Percentiles rank a stretch among this genome's conserved stretches.
Evolutionary conservation across 768 basidiomycete species (phyloP).

Genomic region (Polyporus arcularius): DNA sequence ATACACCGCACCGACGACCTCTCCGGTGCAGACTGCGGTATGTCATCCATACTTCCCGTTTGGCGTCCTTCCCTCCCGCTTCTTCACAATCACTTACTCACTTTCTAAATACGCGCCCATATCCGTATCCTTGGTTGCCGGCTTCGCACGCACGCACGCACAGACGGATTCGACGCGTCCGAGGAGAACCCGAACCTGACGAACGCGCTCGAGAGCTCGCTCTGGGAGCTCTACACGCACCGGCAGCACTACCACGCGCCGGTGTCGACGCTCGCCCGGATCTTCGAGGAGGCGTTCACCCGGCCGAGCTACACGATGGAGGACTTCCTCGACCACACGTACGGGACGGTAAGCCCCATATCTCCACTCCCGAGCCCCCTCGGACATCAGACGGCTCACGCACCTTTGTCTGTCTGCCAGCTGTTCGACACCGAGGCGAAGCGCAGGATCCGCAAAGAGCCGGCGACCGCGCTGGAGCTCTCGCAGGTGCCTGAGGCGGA

Average conservation of each 20-base stretch:
- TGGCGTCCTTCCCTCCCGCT: background rate
- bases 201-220: slow-evolving; percentile 79
- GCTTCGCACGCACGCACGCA: too few species aligned
- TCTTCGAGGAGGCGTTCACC: slow-evolving; percentile 92
- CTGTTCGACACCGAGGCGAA: slow-evolving; percentile 84
- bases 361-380: background rate
- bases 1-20: slow-evolving; percentile 66
- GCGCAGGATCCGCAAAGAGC: slow-evolving; percentile 81
- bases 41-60: background rate
- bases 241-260: slow-evolving; percentile 80
- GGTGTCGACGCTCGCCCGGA: slow-evolving; percentile 84
- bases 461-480: slow-evolving; percentile 42
- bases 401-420: slow-evolving; percentile 39
- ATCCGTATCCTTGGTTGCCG: too few species aligned
- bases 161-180: slow-evolving; percentile 68
- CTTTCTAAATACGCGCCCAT: background rate
- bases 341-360: slow-evolving; percentile 61
- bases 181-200: slow-evolving; percentile 79
- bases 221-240: slow-evolving; percentile 91
- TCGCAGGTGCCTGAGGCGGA: slow-evolving; percentile 30
- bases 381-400: background rate
- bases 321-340: slow-evolving; percentile 95
- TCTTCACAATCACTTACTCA: background rate
- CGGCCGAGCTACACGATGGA: slow-evolving; percentile 90
- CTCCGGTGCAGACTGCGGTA: slow-evolving; percentile 18